A percentile compares a stretch with the other conserved stretches of the same genome.
Evolutionary conservation across 192 early-diverging fungal genomes (phyloP).

Genomic region (Rhizophagus sp.): DNA sequence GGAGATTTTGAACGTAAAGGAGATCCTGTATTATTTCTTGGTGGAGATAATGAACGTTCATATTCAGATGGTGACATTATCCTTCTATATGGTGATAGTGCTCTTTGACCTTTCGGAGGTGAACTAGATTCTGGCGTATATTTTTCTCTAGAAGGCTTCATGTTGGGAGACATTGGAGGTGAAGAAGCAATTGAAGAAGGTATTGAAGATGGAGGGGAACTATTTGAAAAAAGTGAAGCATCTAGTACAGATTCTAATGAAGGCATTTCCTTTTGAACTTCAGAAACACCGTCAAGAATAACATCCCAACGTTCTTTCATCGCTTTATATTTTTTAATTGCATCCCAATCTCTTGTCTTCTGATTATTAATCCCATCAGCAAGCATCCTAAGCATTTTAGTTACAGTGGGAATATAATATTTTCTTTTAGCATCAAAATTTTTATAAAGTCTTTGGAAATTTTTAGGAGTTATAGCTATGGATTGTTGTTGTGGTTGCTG

Average conservation of each 20-base stretch:
- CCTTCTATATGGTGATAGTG: slow-evolving; percentile 24
- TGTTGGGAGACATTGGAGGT: slow-evolving; percentile 27
- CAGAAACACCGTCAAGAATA: slow-evolving; percentile 43
- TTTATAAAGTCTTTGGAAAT: slow-evolving; percentile 53
- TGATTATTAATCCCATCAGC: slow-evolving; percentile 54
- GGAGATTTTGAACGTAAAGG: slow-evolving; percentile 27
- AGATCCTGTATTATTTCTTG: slow-evolving; percentile 25
- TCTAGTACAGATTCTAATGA: slow-evolving; percentile 38
- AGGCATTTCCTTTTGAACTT: slow-evolving; percentile 41
- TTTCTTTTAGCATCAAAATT: slow-evolving; percentile 59
- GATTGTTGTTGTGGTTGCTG: slow-evolving; percentile 36
- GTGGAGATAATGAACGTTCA: slow-evolving; percentile 20
- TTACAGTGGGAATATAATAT: slow-evolving; percentile 55
- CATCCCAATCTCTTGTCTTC: slow-evolving; percentile 44
- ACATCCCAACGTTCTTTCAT: slow-evolving; percentile 56
- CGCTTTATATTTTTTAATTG: slow-evolving; percentile 46
- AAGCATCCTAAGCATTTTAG: slow-evolving; percentile 57
- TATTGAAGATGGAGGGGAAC: slow-evolving; percentile 31
- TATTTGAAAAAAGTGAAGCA: slow-evolving; percentile 16
- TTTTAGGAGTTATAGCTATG: slow-evolving; percentile 42
- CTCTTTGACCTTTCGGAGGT: background rate
- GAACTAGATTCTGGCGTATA: slow-evolving; percentile 25
- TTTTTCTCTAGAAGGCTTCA: slow-evolving; percentile 9
- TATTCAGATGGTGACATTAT: background rate
- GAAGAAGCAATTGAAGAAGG: slow-evolving; percentile 31